A percentile compares a stretch with the other conserved stretches of the same genome.
phyloP scores from a whole-genome alignment of 139 green algal genomes.

The Diplosphaera chodatii region DNA sequence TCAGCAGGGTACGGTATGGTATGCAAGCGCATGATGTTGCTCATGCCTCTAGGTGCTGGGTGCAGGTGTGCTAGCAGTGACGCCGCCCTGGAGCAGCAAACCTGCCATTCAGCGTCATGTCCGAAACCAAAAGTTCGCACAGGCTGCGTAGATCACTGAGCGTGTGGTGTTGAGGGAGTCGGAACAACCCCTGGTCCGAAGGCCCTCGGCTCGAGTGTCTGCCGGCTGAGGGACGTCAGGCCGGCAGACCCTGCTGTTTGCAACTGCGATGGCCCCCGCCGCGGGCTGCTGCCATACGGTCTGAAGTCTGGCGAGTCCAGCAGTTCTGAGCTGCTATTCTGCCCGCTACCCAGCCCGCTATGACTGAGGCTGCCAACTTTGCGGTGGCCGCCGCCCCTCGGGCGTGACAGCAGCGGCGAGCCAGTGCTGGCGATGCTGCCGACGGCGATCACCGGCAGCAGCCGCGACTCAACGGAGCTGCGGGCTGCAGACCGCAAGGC shows the following conservation, averaged over 20 bases:
- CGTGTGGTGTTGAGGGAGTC: no score
- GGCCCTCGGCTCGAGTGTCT: neutral
- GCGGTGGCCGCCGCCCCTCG: neutral
- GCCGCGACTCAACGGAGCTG: neutral
- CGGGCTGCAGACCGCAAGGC: neutral
- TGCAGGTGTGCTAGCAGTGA: no score
- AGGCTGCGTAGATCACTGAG: no score
- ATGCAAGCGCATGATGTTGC: no score
- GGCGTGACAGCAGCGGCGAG: neutral
- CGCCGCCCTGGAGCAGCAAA: no score
- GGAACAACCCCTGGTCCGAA: no score
- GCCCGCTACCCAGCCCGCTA: no score
- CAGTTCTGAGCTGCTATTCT: neutral
- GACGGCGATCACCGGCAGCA: neutral
- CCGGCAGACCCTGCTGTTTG: neutral
- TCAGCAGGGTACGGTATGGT: no score
- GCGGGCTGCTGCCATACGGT: neutral
- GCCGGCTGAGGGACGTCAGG: neutral
- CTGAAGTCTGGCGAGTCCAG: neutral
- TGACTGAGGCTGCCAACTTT: neutral
- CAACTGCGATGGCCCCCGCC: neutral
- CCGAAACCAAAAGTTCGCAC: no score
- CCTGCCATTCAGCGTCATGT: no score
- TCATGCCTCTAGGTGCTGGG: no score
- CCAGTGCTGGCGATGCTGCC: neutral